These are phyloP conservation scores for Penicillium tannophilum DNA, from an alignment of 495 filamentous ascomycete genomes.

Conservation along the genomic window DNA sequence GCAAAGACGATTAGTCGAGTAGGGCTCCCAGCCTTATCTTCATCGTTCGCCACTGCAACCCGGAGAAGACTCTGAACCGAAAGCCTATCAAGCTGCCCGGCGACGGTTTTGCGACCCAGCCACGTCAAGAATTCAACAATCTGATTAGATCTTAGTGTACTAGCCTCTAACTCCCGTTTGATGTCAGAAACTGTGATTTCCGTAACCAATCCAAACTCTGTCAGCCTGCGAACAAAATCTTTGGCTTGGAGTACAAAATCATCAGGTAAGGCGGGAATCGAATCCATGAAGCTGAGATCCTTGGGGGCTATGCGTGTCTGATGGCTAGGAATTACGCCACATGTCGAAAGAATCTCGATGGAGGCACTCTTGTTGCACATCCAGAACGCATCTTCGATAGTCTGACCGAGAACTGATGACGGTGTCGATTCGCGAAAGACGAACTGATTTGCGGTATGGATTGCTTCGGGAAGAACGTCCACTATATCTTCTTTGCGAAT, in stretches of 20 bases:
- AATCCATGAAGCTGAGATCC: slow-evolving; percentile 84
- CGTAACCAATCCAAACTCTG: slow-evolving; percentile 75
- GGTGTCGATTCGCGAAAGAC: slow-evolving; percentile 88
- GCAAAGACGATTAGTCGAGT: slow-evolving; percentile 74
- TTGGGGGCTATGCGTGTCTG: slow-evolving; percentile 78
- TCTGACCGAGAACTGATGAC: slow-evolving; percentile 72
- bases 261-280: slow-evolving; percentile 84
- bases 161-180: slow-evolving; percentile 71
- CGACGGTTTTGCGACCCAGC: slow-evolving; percentile 66
- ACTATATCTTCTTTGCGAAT: slow-evolving; percentile 62
- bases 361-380: slow-evolving; percentile 75
- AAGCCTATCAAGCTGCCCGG: slow-evolving; percentile 65
- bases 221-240: slow-evolving; percentile 74
- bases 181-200: slow-evolving; percentile 88
- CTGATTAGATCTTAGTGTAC: slow-evolving; percentile 73
- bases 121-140: slow-evolving; percentile 81
- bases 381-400: slow-evolving; percentile 95
- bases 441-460: slow-evolving; percentile 73
- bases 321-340: slow-evolving; percentile 76
- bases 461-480: slow-evolving; percentile 71
- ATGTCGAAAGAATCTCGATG: slow-evolving; percentile 85
- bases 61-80: slow-evolving; percentile 68
- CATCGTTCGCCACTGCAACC: slow-evolving; percentile 78
- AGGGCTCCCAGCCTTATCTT: slow-evolving; percentile 56
- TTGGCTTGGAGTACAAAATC: slow-evolving; percentile 63